Base-by-base conservation (phyloP, 2,329 filamentous ascomycete genomes). In the Juglanconis sp. region DNA sequence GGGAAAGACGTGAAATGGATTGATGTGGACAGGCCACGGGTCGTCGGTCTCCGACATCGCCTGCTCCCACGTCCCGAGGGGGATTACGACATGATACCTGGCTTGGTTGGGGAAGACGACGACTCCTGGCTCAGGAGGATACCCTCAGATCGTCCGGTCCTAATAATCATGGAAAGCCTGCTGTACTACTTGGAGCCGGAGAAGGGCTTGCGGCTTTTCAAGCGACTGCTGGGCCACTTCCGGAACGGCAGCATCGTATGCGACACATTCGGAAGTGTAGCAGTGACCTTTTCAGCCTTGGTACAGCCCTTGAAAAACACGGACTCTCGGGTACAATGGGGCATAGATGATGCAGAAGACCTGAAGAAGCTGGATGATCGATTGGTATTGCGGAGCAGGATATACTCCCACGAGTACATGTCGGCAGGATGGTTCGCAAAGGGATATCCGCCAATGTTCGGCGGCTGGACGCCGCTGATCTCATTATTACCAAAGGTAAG, bases 111-210 rank as follows among this genome's bases (percentile, higher is more conserved):
- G 8, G 66, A 64, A 34, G 60, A 51, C 17, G 65, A 65, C 24
- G 61, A 65, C n/a, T 46, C 48, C 11, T 69, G 67, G 67, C 59
- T 65, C 5, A 35, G 53, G 15, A 52, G 65, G 31, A 57, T 68
- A 31, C 66, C 65, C 6, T 53, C 57, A 10, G 66, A 68, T 49
- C 57, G 64, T 5, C 66, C 66, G 8, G 64, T 62, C 1, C 34
- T 64, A 7, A 58, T 68, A 44, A 60, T 69, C 42, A 67, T 63
- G 44, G 68, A 69, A 57, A 64, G 67, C 1, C 58, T 69, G n/a
- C 61, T 67, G 36, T 60, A 60, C 24, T 69, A 69, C 55, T 51
- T 69, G 9, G 51, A 61, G 34, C 59, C 60, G 3, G 61, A 64
- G 7, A 53, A 67, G 30, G 71, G 70, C 5, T 15, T 35, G 42